These are phyloP conservation scores for Retiboletus fuscus DNA, from an alignment of 1,284 basidiomycete genomes.

Conservation along the genomic window DNA sequence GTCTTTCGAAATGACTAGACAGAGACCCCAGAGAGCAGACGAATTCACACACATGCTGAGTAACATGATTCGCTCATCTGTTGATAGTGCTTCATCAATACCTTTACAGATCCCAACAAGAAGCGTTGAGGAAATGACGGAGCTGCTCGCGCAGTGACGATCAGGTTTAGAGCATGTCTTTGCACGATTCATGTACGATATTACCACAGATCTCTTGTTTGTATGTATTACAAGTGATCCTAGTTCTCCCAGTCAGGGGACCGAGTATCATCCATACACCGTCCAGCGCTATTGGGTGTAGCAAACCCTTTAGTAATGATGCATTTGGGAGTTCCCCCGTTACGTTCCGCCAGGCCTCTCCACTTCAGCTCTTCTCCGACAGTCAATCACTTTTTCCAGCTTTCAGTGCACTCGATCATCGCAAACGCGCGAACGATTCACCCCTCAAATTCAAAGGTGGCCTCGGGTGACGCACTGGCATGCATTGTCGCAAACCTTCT, in stretches of 20 bases:
- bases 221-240: constrained; percentile 40
- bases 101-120: no score
- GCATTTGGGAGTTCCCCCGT: constrained; percentile 49
- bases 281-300: constrained; percentile 41
- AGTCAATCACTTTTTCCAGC: constrained; percentile 47
- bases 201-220: no score
- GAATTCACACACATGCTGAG: no score
- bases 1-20: no score
- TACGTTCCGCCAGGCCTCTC: constrained; percentile 54
- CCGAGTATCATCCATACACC: constrained; percentile 48
- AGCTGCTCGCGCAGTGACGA: no score
- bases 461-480: constrained; percentile 45
- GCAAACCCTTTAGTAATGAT: constrained; percentile 46
- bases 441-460: constrained; percentile 47
- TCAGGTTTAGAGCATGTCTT: no score
- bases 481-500: constrained; percentile 49
- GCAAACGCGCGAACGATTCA: constrained; percentile 51
- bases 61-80: no score
- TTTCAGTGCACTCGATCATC: constrained; percentile 45
- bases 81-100: no score
- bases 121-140: no score
- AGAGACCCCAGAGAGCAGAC: no score
- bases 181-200: no score
- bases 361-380: constrained; percentile 53
- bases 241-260: constrained; percentile 48